phyloP scores from a whole-genome alignment of 2,329 filamentous ascomycete genomes.

The Aspergillus chevalieri region DNA sequence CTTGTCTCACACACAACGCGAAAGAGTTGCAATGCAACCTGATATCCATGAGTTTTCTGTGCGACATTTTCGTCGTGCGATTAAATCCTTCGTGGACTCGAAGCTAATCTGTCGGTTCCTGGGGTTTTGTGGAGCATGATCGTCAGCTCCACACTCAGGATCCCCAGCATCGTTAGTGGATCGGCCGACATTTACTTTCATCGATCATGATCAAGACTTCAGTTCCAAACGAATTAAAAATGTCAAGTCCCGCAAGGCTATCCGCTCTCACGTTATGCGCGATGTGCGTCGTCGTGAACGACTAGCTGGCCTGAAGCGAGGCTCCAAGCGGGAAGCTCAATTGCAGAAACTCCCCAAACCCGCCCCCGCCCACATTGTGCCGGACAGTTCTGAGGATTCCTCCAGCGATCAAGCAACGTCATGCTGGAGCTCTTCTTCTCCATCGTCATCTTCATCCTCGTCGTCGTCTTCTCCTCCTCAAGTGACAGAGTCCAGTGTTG shows the following conservation, averaged over 20 bases:
- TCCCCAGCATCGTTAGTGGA: conserved; percentile 18
- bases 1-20: not conserved
- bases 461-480: no score
- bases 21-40: not conserved
- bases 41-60: not conserved
- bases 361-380: conserved; percentile 4
- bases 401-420: conserved; percentile 10
- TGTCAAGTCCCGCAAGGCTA: conserved; percentile 33
- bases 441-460: conserved; percentile 4
- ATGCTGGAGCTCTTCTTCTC: conserved; percentile 7
- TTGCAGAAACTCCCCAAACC: not conserved
- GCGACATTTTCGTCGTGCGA: not conserved
- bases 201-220: conserved; percentile 36
- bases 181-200: conserved; percentile 34
- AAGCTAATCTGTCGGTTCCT: not conserved
- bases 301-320: conserved; percentile 32
- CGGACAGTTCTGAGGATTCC: conserved; percentile 3
- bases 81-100: not conserved
- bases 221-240: conserved; percentile 34
- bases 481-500: no score
- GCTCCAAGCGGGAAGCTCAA: conserved; percentile 22
- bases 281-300: conserved; percentile 37
- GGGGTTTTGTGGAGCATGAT: not conserved
- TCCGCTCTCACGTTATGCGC: conserved; percentile 41
- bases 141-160: conserved; percentile 12